Evolutionary conservation across 306 rosid species (phyloP).

Genomic region (Cucumis hystrix): DNA sequence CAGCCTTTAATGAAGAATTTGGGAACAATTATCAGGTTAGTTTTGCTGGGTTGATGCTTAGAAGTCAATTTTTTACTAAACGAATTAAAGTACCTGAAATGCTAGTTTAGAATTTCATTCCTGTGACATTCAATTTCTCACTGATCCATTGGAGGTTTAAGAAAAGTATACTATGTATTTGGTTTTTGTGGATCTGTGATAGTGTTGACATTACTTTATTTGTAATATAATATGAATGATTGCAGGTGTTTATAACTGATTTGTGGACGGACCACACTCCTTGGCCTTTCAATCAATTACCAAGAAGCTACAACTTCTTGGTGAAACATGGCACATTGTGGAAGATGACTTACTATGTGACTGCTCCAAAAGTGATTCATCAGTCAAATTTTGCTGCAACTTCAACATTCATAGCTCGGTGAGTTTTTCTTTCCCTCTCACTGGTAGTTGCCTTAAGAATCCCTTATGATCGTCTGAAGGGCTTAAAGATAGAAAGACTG

Average conservation of each 20-base stretch:
- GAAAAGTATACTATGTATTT: neutral
- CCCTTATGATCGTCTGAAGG: neutral
- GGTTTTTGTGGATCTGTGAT: neutral
- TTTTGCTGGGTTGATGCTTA: neutral
- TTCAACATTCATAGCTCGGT: constrained; percentile 93
- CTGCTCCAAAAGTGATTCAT: constrained; percentile 80
- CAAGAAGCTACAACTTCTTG: constrained; percentile 92
- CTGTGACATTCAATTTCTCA: neutral
- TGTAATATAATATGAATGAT: neutral
- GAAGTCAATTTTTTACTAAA: neutral
- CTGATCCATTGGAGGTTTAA: neutral
- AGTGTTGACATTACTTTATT: neutral
- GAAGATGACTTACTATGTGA: constrained; percentile 83
- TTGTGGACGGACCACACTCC: constrained; percentile 96
- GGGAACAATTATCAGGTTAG: constrained; percentile 80
- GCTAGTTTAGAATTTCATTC: neutral
- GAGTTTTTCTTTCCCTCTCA: constrained; percentile 10
- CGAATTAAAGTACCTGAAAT: neutral
- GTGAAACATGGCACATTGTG: constrained; percentile 85
- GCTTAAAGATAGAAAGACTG: neutral
- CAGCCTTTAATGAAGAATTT: constrained; percentile 65
- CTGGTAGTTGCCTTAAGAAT: neutral
- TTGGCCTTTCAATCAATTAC: constrained; percentile 97
- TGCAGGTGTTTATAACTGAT: constrained; percentile 89
- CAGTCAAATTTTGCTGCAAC: constrained; percentile 90